Conservation (phyloP, 2,329 filamentous ascomycete genomes). For the Trichophyton mentagrophytes region DNA sequence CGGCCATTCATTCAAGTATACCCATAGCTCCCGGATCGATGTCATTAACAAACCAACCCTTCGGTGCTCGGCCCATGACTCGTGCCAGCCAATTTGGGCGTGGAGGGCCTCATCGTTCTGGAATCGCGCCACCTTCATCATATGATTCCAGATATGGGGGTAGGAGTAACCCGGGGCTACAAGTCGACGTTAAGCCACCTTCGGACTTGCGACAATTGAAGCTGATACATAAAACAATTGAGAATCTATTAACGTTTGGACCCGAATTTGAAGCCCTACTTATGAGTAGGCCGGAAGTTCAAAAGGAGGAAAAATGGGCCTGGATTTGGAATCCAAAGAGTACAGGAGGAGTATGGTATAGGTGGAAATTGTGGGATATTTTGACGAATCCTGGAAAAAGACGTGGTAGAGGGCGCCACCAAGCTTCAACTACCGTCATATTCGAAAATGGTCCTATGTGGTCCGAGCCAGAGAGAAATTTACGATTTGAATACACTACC, state of each 20-base stretch:
- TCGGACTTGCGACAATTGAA: slow-evolving; percentile 64
- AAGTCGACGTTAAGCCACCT: slow-evolving; percentile 63
- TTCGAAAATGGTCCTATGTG: slow-evolving; percentile 70
- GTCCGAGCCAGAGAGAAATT: slow-evolving; percentile 57
- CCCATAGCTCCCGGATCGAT: slow-evolving; percentile 37
- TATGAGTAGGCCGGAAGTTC: slow-evolving; percentile 74
- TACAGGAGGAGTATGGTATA: slow-evolving; percentile 73
- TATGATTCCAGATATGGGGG: slow-evolving; percentile 43
- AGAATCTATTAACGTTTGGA: slow-evolving; percentile 64
- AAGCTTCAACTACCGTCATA: slow-evolving; percentile 38
- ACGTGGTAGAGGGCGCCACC: slow-evolving; percentile 20
- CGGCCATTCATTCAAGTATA: slow-evolving; percentile 46
- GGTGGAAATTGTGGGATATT: slow-evolving; percentile 81
- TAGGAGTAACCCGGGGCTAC: slow-evolving; percentile 40
- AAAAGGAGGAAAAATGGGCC: slow-evolving; percentile 78
- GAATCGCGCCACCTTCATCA: slow-evolving; percentile 64
- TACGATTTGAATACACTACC: slow-evolving; percentile 73
- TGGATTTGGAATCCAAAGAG: slow-evolving; percentile 85
- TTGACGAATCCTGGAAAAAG: slow-evolving; percentile 50
- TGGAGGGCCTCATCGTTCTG: slow-evolving; percentile 40
- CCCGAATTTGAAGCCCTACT: slow-evolving; percentile 82
- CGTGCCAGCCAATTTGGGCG: slow-evolving; percentile 27
- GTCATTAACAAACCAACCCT: slow-evolving; percentile 49
- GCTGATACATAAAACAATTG: slow-evolving; percentile 78
- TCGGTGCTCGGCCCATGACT: slow-evolving; percentile 58